Conservation (phyloP, 768 basidiomycete species). For the Suillus hirtellus region DNA sequence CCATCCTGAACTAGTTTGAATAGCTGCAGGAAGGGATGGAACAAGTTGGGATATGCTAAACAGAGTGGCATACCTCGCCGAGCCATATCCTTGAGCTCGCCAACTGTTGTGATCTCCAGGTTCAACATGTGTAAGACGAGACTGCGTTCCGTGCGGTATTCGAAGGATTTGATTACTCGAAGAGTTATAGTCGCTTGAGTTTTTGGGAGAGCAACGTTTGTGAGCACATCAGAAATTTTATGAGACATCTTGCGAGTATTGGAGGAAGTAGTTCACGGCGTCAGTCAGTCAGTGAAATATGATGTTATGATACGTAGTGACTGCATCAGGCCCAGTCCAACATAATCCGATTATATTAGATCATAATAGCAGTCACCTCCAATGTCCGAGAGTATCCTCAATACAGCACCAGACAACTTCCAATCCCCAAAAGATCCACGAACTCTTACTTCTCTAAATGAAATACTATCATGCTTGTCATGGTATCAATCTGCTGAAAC, state of each 20-base stretch:
- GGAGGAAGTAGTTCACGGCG: neutral
- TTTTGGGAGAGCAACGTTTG: slow-evolving; percentile 65
- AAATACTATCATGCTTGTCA: slow-evolving; percentile 76
- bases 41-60: slow-evolving; percentile 11
- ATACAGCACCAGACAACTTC: slow-evolving; percentile 1
- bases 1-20: slow-evolving; percentile 78
- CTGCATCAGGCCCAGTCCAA: neutral
- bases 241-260: slow-evolving; percentile 28
- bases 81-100: slow-evolving; percentile 70
- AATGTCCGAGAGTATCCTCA: slow-evolving; percentile 15
- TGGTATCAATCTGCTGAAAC: slow-evolving; percentile 76
- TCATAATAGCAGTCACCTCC: neutral
- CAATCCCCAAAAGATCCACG: slow-evolving; percentile 25
- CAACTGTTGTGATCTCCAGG: slow-evolving; percentile 77
- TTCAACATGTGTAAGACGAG: slow-evolving; percentile 83
- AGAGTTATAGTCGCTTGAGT: slow-evolving; percentile 85
- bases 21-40: slow-evolving; percentile 43
- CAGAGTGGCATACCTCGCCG: slow-evolving; percentile 52
- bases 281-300: neutral
- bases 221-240: slow-evolving; percentile 46
- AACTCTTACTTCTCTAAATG: slow-evolving; percentile 59
- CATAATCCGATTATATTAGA: neutral
- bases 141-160: slow-evolving; percentile 85
- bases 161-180: slow-evolving; percentile 93
- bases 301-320: neutral